Base-by-base conservation (phyloP, 768 basidiomycete genomes). In the Tricholoma sp. region DNA sequence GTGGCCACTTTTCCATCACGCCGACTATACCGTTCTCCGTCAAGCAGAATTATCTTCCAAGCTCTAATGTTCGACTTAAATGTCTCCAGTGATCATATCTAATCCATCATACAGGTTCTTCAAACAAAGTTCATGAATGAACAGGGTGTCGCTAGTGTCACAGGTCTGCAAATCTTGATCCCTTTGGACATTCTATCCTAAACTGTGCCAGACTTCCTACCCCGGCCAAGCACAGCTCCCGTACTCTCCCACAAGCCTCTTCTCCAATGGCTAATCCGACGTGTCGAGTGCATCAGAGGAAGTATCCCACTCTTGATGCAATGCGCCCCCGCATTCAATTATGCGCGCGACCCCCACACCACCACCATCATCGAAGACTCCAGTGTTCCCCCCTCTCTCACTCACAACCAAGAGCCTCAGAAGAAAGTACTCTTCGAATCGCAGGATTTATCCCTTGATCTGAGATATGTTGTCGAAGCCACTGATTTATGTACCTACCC, bases 281-380 rank as follows among this genome's bases (percentile, higher is more conserved):
- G 88, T 49, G 83, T 95, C 44, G 91, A 93, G 75, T 88, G 91
- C 57, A 83, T 98, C 61, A 88, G 96, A 15, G 96, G 96, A 0
- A 79, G 67, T 6, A 75, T 97, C 32, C 86, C 91, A 0, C 76
- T 96, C 53, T 78, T 83, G 56, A 80, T 98, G 70, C 91, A 98
- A 73, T 94, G 92, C 63, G 93, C 92, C 0, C 96, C 96, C 0
- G 96, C 94, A 0, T 99, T 99, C 83, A 88, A 97, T 70, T 99
- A 99, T 64, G 94, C 93, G 0, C 80, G 89, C 11, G 80, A 85
- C 49, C 50, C 76, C 2, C 96, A 98, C 69, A 81, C 76, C 7
- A 88, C 89, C 1, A 68, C 76, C 29, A 75, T 84, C 61, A 60
- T 84, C 53, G 65, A 73, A 15, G 83, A 86, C 63, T 71, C 73